These are phyloP conservation scores for Asterophora lycoperdoides DNA, from an alignment of 768 basidiomycete species.

Conservation along the genomic window DNA sequence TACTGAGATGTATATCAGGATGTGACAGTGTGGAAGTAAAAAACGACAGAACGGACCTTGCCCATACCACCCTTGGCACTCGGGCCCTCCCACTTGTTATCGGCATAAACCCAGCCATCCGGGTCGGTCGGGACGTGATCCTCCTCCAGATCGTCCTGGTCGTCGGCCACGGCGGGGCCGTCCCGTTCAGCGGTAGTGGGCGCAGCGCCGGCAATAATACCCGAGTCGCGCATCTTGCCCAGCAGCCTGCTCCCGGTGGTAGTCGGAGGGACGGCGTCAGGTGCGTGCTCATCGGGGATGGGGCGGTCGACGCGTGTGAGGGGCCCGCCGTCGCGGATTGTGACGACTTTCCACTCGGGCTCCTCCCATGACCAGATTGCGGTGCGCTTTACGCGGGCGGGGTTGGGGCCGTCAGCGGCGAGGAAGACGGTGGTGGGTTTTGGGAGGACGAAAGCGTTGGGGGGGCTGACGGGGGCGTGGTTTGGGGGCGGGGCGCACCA, in stretches of 20 bases:
- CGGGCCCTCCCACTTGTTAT: conserved; percentile 90
- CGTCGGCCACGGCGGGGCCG: conserved; percentile 18
- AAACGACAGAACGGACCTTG: conserved; percentile 46
- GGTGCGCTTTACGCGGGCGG: conserved; percentile 57
- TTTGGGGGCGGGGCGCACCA: conserved; percentile 58
- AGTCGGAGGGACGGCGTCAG: conserved; percentile 13
- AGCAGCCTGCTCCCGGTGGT: conserved; percentile 36
- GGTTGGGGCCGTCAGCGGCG: conserved; percentile 42
- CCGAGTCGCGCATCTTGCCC: conserved; percentile 40
- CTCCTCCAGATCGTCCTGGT: conserved; percentile 38
- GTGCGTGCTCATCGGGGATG: conserved; percentile 50
- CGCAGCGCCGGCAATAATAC: conserved; percentile 16
- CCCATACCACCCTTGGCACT: conserved; percentile 79
- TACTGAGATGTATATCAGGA: conserved; percentile 43
- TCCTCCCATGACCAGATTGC: conserved; percentile 91
- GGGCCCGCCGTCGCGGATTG: conserved; percentile 50
- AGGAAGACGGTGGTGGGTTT: conserved; percentile 57
- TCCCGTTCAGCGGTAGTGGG: neutral
- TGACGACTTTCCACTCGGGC: conserved; percentile 80
- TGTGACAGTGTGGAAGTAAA: neutral
- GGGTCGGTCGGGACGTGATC: conserved; percentile 60
- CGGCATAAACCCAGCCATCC: conserved; percentile 92
- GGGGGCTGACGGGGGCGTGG: conserved; percentile 62
- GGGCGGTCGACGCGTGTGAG: conserved; percentile 56
- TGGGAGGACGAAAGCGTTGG: conserved; percentile 65